Percentiles rank a stretch among this genome's conserved stretches.
phyloP scores from a whole-genome alignment of 129 eudicot genomes.

The Helichrysum umbraculigerum region DNA sequence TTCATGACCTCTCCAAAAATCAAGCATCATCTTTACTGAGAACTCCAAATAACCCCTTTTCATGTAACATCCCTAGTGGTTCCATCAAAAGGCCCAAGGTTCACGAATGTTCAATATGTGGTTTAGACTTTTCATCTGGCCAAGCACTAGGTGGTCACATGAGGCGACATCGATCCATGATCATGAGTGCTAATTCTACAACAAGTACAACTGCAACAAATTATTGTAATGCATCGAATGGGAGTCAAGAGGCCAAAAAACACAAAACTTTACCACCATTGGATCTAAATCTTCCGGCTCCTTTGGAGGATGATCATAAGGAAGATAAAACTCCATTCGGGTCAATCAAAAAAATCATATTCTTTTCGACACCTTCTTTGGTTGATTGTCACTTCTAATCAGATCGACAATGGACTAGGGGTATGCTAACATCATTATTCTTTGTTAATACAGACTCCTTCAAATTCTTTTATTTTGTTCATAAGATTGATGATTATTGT shows the following conservation, averaged over 20 bases:
- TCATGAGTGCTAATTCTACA: slow-evolving; percentile 2
- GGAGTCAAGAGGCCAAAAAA: slow-evolving; percentile 35
- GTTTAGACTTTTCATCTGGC: slow-evolving; percentile 38
- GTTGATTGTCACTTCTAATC: slow-evolving; percentile 60
- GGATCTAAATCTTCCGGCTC: slow-evolving; percentile 83
- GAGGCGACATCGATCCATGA: slow-evolving; percentile 49
- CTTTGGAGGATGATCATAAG: slow-evolving; percentile 48
- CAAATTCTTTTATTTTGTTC: slow-evolving; percentile 29
- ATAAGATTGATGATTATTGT: slow-evolving; percentile 11
- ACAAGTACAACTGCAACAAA: neutral
- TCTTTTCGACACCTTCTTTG: slow-evolving; percentile 56
- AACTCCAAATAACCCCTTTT: slow-evolving; percentile 17
- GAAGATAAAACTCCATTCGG: slow-evolving; percentile 46
- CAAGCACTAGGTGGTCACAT: slow-evolving; percentile 59
- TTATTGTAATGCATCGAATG: neutral
- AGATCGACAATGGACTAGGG: neutral
- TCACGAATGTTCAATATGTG: slow-evolving; percentile 53
- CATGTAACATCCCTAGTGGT: slow-evolving; percentile 25
- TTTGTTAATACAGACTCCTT: slow-evolving; percentile 15
- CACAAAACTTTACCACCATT: slow-evolving; percentile 37
- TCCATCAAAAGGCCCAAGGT: slow-evolving; percentile 30
- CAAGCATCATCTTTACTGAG: slow-evolving; percentile 2
- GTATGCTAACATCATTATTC: slow-evolving; percentile 21
- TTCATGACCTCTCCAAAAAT: neutral
- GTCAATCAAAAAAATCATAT: slow-evolving; percentile 48